Evolutionary conservation across 768 basidiomycete species (phyloP), one percentile per base, ranked within the genome.

Genomic region (Mrakia blollopis): DNA sequence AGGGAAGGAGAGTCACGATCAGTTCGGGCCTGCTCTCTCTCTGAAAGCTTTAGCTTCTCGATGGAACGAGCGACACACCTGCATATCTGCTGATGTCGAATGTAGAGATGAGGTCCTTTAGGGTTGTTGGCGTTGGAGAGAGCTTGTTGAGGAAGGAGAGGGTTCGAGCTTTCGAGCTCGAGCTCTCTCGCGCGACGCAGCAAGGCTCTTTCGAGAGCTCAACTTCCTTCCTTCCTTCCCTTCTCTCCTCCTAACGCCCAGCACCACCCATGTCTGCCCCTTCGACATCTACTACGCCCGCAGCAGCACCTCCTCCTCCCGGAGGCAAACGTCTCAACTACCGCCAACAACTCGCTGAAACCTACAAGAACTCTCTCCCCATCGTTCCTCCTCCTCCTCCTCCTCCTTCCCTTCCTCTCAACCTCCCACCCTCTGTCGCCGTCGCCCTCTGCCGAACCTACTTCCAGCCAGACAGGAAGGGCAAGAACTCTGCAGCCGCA

Each of bases 281-380:
- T 57, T n/a, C 2, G 18, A 57, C 57, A 1, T 57, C 57, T 28
- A 57, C 57, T 3, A 13, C 65, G 4, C 44, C 65, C 37, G 10
- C 37, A 10, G 16, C 13, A 21, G 54, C 30, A 10, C 35, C 52
- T 25, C 28, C 52, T 2, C 52, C 50, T 25, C 13, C 47, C 47
- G 47, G 47, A 50, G 47, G 47, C 47, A 72, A 72, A 14, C 47
- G 54, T 0, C 28, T 54, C n/a, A 72, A 72, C 14, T 30, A 72
- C 25, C 71, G 71, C 0, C 47, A 47, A 21, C 71, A 57, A 30
- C 71, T 72, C 4, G 52, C 52, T 21, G 71, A 47, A n/a, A 72
- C 71, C 32, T 72, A 77, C 67, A 47, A 71, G 9, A 30, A 57
- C 39, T 41, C 76, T 11, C 37, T 77, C 16, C 76, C 76, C 37